These are phyloP conservation scores for Lobosporangium transversale DNA, from an alignment of 192 early-diverging fungal genomes.

Conservation along the genomic window DNA sequence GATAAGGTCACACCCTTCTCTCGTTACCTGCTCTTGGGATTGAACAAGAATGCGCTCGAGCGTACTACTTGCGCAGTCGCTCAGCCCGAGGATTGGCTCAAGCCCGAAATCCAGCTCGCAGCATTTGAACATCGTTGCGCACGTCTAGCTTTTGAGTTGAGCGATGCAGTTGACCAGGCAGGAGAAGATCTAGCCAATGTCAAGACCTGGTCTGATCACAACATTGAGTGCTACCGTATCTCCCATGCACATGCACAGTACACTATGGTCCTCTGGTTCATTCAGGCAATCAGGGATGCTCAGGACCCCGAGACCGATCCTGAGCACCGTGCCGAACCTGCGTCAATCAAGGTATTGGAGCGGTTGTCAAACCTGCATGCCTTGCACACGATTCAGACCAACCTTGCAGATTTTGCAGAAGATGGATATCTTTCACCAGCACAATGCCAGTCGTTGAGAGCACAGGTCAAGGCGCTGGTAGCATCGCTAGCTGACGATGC, in stretches of 20 bases:
- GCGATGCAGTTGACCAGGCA: conserved; percentile 43
- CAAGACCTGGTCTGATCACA: conserved; percentile 44
- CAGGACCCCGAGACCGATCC: conserved; percentile 21
- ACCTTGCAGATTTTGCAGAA: conserved; percentile 50
- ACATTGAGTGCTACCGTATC: conserved; percentile 61
- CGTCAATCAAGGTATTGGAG: conserved; percentile 28
- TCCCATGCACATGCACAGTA: conserved; percentile 64
- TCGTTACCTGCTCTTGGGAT: conserved; percentile 25
- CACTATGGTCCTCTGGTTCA: conserved; percentile 63
- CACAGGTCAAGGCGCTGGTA: conserved; percentile 48
- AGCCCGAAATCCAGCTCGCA: conserved; percentile 65
- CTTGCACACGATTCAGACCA: conserved; percentile 48
- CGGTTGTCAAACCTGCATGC: conserved; percentile 45
- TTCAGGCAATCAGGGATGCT: conserved; percentile 38
- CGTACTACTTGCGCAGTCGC: conserved; percentile 28
- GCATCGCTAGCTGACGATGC: conserved; percentile 73
- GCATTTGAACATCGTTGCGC: conserved; percentile 66
- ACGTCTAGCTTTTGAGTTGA: conserved; percentile 55
- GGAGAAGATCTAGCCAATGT: conserved; percentile 23
- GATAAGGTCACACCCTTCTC: conserved; percentile 45
- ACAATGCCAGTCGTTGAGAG: conserved; percentile 36
- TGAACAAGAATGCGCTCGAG: conserved; percentile 12
- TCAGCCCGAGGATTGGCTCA: conserved; percentile 52
- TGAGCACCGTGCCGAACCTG: conserved; percentile 19
- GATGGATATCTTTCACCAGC: conserved; percentile 40